These are phyloP conservation scores for Trichophyton equinum DNA, from an alignment of 2,329 filamentous ascomycete species.

Conservation along the genomic window DNA sequence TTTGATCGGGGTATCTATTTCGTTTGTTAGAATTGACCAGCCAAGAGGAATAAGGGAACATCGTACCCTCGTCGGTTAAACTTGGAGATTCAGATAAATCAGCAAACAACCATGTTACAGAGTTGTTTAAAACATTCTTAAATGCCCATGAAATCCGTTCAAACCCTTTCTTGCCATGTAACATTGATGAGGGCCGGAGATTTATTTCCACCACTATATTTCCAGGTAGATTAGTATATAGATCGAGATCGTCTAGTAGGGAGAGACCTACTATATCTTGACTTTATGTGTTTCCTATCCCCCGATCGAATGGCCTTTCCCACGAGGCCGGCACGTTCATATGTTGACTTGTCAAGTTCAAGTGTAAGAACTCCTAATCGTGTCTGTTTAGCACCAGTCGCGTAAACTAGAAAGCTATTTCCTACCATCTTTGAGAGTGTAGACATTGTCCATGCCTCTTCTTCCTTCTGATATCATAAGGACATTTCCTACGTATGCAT, in stretches of 20 bases:
- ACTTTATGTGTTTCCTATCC: constrained; percentile 52
- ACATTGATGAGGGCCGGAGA: constrained; percentile 60
- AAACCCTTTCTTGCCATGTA: constrained; percentile 72
- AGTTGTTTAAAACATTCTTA: constrained; percentile 58
- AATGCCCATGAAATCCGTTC: constrained; percentile 66
- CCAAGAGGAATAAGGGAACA: background rate
- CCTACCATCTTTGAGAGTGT: constrained; percentile 56
- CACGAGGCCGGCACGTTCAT: constrained; percentile 68
- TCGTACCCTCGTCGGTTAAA: constrained; percentile 33
- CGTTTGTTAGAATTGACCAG: constrained; percentile 3
- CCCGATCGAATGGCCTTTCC: constrained; percentile 52
- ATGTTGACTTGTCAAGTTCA: constrained; percentile 67
- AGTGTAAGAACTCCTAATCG: constrained; percentile 55
- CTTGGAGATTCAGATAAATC: constrained; percentile 36
- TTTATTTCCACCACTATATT: constrained; percentile 60
- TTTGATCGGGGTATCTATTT: constrained; percentile 24
- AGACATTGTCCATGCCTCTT: constrained; percentile 57
- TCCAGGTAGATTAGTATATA: background rate
- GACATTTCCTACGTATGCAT: constrained; percentile 49
- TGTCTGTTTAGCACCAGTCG: background rate
- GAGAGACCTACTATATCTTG: constrained; percentile 53
- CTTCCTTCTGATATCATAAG: constrained; percentile 74
- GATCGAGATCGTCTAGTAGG: too few species aligned
- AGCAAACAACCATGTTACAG: constrained; percentile 66
- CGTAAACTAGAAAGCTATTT: background rate